phyloP scores from a whole-genome alignment of 1,139 yeast genomes.

The Zygoascus sp. region DNA sequence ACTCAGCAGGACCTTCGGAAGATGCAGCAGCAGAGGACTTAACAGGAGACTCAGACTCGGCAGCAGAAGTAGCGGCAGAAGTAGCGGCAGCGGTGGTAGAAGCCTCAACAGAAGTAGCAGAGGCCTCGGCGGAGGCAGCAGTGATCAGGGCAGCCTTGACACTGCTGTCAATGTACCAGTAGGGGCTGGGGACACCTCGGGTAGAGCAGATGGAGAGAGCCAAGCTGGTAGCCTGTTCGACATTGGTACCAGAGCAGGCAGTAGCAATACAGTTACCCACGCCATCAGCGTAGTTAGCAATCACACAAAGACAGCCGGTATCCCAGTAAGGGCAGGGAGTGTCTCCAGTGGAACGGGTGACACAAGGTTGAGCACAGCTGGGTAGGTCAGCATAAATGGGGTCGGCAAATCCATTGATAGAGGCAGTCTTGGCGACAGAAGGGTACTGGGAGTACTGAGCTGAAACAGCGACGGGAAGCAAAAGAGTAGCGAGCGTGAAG shows the following conservation, averaged over 20 bases:
- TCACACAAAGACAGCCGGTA: conserved; percentile 50
- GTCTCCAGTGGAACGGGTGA: conserved; percentile 13
- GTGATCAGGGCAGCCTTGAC: conserved; percentile 35
- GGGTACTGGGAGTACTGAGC: conserved; percentile 41
- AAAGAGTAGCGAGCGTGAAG: conserved; percentile 10
- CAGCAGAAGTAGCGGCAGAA: conserved; percentile 9
- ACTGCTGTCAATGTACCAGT: conserved; percentile 45
- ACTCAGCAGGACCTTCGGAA: conserved; percentile 13
- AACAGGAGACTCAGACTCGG: conserved; percentile 13
- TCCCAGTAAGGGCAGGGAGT: conserved; percentile 49
- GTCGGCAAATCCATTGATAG: conserved; percentile 52
- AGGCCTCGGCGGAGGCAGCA: conserved; percentile 34
- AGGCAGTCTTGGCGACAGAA: conserved; percentile 46
- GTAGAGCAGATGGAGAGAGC: conserved; percentile 42
- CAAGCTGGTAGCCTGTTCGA: conserved; percentile 39
- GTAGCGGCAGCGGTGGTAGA: conserved; percentile 9
- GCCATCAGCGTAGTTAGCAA: conserved; percentile 45
- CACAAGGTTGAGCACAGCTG: conserved; percentile 40
- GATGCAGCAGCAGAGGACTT: conserved; percentile 14
- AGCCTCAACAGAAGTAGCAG: conserved; percentile 14
- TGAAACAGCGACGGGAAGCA: conserved; percentile 1
- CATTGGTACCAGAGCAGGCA: conserved; percentile 41
- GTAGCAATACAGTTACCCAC: conserved; percentile 46
- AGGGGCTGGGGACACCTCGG: conserved; percentile 42
- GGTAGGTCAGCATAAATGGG: conserved; percentile 44